Base-by-base conservation (phyloP, 345 rosid species). In the Eucalyptus virginea region DNA sequence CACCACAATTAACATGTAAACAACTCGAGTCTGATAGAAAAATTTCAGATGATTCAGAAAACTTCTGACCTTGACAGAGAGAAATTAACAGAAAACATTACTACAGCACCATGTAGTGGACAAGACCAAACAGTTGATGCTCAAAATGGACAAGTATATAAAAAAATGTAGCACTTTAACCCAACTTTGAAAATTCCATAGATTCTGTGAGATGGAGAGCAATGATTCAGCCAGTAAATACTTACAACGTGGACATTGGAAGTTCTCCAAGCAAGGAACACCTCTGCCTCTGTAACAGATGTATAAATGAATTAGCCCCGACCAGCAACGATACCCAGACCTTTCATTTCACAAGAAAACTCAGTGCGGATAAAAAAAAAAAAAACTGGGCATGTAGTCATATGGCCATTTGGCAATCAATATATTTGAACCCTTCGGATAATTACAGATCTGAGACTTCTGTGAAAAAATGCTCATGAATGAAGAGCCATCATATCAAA, bases 1-100 rank as follows among this genome's bases (percentile, higher is more conserved):
- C 95, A 9, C 95, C 96, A 60, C 94, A 95, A 89, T 95, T 93
- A 28, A 95, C 91, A 77, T 91, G 88, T 89, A 94, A 72, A 44
- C 92, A 90, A 77, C 90, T 87, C 21, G 37, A 28, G 88, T 92
- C 94, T 92, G 77, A 89, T 26, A 44, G 86, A 44, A 72, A 88
- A 32, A 21, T 8, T 28, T 34, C 44, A 77, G 2, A 83, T 58
- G 80, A 32, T 32, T 56, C 26, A 52, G 62, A 87, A 34, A 87
- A 58, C 50, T 87, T 65, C 8, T 28, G 72, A 60, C 49, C 45
- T 47, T 3, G 16, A 3, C n/a, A 62, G 85, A 77, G 47, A 77
- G 47, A 77, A 21, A 77, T 6, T 77, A 40, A 77, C 47, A 21
- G 26, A 72, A 40, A 65, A 77, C 4, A 44, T 77, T 19, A 77